A percentile compares a stretch with the other conserved stretches of the same genome.
These are phyloP conservation scores for Cicer pinnatifidum DNA, from an alignment of 306 rosid species.

Conservation along the genomic window DNA sequence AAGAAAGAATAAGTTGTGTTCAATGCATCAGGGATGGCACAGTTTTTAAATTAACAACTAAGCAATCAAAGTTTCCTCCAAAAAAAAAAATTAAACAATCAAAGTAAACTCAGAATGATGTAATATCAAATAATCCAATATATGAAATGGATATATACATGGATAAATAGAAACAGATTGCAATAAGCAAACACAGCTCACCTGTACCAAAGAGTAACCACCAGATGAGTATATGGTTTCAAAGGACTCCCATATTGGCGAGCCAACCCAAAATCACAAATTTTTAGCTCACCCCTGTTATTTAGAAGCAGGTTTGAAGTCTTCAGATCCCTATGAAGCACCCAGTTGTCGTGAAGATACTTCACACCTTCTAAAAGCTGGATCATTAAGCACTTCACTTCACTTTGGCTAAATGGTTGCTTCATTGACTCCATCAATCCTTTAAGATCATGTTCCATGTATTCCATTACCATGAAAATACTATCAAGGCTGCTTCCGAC, in stretches of 20 bases:
- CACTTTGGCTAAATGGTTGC: constrained; percentile 98
- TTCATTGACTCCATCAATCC: constrained; percentile 96
- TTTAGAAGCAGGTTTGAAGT: constrained; percentile 92
- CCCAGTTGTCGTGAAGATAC: constrained; percentile 99
- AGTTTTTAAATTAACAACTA: constrained; percentile 15
- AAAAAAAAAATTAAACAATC: neutral
- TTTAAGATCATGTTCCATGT: constrained; percentile 99
- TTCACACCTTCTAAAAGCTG: constrained; percentile 92
- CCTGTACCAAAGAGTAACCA: constrained; percentile 99
- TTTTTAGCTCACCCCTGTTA: constrained; percentile 94
- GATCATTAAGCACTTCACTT: constrained; percentile 96
- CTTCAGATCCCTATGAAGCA: constrained; percentile 97
- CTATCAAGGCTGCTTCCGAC: constrained; percentile 98
- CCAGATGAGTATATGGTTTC: constrained; percentile 97
- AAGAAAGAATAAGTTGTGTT: neutral
- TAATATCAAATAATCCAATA: constrained; percentile 24
- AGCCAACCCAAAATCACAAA: constrained; percentile 98
- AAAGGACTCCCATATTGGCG: constrained; percentile 99
- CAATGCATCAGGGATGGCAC: neutral
- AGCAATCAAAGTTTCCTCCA: neutral
- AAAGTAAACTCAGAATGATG: constrained; percentile 1
- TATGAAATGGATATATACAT: neutral
- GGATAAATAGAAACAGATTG: neutral
- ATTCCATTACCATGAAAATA: constrained; percentile 99
- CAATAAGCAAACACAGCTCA: constrained; percentile 50